Conservation (phyloP, 106 monocot genomes). For the Dioscorea zingiberensis region DNA sequence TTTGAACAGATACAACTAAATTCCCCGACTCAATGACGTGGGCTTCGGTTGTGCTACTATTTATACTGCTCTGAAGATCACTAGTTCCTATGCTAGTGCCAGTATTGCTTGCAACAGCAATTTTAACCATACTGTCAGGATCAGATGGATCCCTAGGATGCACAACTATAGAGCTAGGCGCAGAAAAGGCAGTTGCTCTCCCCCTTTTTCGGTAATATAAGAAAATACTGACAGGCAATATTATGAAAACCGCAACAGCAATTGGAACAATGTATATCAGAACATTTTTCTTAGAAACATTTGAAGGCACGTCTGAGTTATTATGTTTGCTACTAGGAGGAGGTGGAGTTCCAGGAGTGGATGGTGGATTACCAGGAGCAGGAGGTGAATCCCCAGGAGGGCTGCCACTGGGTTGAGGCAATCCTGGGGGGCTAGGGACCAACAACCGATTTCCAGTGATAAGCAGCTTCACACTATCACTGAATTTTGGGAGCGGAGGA, state of each 20-base stretch:
- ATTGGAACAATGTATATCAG: slow-evolving; percentile 14
- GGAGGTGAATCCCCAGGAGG: too few relatives aligned
- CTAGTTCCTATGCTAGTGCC: slow-evolving; percentile 11
- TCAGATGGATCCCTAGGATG: slow-evolving; percentile 55
- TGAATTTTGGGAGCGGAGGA: slow-evolving; percentile 61
- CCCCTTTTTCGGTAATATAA: slow-evolving; percentile 9
- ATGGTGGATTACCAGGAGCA: neutral
- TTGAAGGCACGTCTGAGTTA: neutral
- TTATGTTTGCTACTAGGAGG: neutral
- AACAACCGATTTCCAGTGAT: slow-evolving; percentile 43
- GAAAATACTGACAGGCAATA: slow-evolving; percentile 7
- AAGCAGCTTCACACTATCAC: slow-evolving; percentile 29
- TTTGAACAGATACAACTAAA: slow-evolving; percentile 37
- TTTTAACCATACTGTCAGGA: slow-evolving; percentile 38
- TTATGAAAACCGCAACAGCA: slow-evolving; percentile 7
- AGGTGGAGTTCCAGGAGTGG: slow-evolving; percentile 1
- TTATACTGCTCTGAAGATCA: slow-evolving; percentile 16
- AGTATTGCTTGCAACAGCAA: slow-evolving; percentile 26
- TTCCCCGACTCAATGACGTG: slow-evolving; percentile 38
- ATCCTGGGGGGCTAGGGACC: too few relatives aligned
- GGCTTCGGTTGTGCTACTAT: slow-evolving; percentile 15
- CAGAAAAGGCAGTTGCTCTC: slow-evolving; percentile 1
- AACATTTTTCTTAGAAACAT: slow-evolving; percentile 18
- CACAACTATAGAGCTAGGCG: slow-evolving; percentile 36
- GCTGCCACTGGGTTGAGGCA: too few relatives aligned